phyloP scores from a whole-genome alignment of 2,329 filamentous ascomycete species.

The Dactylellina drechsleri region DNA sequence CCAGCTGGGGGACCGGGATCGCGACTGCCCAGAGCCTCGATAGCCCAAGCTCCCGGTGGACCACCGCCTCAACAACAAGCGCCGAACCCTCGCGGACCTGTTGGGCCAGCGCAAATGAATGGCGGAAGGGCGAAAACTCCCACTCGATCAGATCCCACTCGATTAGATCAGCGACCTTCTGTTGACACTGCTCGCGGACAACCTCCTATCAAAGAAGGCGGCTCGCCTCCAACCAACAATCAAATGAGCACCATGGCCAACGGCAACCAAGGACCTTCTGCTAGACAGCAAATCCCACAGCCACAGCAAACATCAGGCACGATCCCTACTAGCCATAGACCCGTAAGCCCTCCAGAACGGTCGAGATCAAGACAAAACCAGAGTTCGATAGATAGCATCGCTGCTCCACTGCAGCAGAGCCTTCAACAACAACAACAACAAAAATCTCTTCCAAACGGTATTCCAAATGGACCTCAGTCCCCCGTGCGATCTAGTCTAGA shows the following conservation, averaged over 20 bases:
- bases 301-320: constrained; percentile 17
- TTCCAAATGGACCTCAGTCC: constrained; percentile 44
- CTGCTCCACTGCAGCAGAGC: constrained; percentile 34
- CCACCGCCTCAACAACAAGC: constrained; percentile 74
- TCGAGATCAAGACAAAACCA: constrained; percentile 57
- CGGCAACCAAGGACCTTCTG: constrained; percentile 33
- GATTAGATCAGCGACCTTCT: constrained; percentile 62
- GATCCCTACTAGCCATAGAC: constrained; percentile 26
- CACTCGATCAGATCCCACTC: constrained; percentile 66
- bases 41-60: constrained; percentile 70
- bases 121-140: constrained; percentile 65
- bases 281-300: not conserved
- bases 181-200: constrained; percentile 60
- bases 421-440: constrained; percentile 41
- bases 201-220: constrained; percentile 29
- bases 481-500: constrained; percentile 34
- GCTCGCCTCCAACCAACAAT: constrained; percentile 53
- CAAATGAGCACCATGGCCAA: constrained; percentile 22
- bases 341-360: constrained; percentile 52
- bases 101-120: constrained; percentile 39
- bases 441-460: constrained; percentile 37
- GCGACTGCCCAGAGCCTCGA: constrained; percentile 70
- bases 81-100: constrained; percentile 66
- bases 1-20: constrained; percentile 62
- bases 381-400: constrained; percentile 46